Conservation (phyloP, 2,329 filamentous ascomycete species). For the Scedosporium dehoogii region DNA sequence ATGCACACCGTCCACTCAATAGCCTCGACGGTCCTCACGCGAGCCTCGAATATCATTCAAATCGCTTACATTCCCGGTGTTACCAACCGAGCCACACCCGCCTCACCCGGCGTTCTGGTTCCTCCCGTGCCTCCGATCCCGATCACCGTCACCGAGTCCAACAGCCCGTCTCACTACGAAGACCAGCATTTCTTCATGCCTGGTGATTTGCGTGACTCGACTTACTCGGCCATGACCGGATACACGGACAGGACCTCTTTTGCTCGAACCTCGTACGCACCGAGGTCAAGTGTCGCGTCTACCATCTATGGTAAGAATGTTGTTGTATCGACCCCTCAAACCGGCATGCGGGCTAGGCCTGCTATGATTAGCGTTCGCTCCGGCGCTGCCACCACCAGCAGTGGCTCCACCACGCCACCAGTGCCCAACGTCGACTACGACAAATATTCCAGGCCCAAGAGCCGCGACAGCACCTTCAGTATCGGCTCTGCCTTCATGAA, state of each 20-base stretch:
- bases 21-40: slow-evolving; percentile 87
- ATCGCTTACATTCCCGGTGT: slow-evolving; percentile 98
- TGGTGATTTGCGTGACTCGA: slow-evolving; percentile 80
- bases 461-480: slow-evolving; percentile 50
- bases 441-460: slow-evolving; percentile 44
- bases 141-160: slow-evolving; percentile 42
- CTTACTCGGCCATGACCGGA: slow-evolving; percentile 68
- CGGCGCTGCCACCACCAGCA: slow-evolving; percentile 39
- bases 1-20: slow-evolving; percentile 84
- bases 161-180: slow-evolving; percentile 46
- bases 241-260: slow-evolving; percentile 53
- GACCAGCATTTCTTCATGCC: slow-evolving; percentile 93
- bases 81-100: slow-evolving; percentile 78
- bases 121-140: slow-evolving; percentile 94
- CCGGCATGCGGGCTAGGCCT: slow-evolving; percentile 77
- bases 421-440: slow-evolving; percentile 62
- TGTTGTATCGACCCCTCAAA: slow-evolving; percentile 72
- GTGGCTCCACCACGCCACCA: slow-evolving; percentile 51
- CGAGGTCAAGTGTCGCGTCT: slow-evolving; percentile 70
- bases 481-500: slow-evolving; percentile 61
- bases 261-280: slow-evolving; percentile 47
- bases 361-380: slow-evolving; percentile 90
- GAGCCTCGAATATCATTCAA: slow-evolving; percentile 97
- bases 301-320: slow-evolving; percentile 91
- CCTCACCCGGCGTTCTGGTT: slow-evolving; percentile 70